Conservation (phyloP, 257 asterid genomes). For the Solanum tacnaense region DNA sequence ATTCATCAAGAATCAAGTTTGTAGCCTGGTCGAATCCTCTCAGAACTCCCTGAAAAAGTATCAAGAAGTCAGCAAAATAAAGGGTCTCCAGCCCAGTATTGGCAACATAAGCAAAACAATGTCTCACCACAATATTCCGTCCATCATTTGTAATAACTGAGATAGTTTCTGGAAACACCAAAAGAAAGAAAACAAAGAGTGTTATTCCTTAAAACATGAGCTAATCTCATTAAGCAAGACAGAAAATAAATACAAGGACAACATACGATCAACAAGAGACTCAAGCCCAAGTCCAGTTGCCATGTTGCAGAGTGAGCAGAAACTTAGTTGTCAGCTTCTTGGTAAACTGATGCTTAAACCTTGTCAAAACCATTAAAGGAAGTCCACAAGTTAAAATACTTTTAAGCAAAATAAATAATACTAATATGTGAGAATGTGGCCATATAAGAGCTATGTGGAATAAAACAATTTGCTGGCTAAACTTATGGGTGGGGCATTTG, state of each 20-base stretch:
- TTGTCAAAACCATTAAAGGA: neutral
- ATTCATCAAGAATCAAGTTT: conserved; percentile 90
- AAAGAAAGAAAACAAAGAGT: conserved; percentile 1
- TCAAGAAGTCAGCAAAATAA: neutral
- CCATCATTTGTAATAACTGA: conserved; percentile 95
- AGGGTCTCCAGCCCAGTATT: neutral
- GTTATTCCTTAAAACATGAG: neutral
- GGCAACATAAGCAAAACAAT: neutral
- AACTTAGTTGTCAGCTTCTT: neutral
- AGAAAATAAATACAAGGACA: neutral
- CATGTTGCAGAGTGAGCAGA: conserved; percentile 24
- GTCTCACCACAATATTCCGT: conserved; percentile 82
- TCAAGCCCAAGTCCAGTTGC: conserved; percentile 66
- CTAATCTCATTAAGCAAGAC: neutral
- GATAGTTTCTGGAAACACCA: conserved; percentile 51
- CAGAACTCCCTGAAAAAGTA: conserved; percentile 63
- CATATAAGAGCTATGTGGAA: neutral
- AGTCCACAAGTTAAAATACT: neutral
- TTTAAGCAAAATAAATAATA: neutral
- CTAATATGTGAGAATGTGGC: neutral
- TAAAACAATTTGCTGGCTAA: neutral
- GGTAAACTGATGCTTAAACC: neutral
- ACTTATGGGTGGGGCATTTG: neutral
- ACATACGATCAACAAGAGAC: conserved; percentile 80
- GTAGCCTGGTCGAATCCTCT: conserved; percentile 98